These are phyloP conservation scores for Triadica sebifera DNA, from an alignment of 345 rosid genomes.

Conservation along the genomic window DNA sequence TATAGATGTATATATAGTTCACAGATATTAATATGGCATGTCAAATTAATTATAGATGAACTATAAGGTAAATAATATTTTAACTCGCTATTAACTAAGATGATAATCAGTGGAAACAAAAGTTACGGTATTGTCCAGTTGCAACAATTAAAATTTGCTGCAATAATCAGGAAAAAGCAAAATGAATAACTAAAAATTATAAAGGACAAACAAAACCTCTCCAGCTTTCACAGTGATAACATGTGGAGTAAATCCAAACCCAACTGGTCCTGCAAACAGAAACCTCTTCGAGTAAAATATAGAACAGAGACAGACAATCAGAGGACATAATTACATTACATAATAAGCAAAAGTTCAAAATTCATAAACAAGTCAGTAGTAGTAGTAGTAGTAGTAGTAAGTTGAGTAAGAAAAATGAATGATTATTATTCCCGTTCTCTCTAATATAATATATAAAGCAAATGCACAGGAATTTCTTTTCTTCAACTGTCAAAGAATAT, in stretches of 20 bases:
- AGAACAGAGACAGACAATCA: background rate
- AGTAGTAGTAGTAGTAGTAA: background rate
- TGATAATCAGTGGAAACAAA: background rate
- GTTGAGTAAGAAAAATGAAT: background rate
- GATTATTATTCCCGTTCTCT: background rate
- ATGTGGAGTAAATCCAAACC: constrained; percentile 58
- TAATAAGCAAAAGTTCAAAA: background rate
- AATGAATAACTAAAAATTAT: background rate
- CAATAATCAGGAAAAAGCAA: constrained; percentile 5
- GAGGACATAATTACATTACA: background rate
- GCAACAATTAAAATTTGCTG: background rate
- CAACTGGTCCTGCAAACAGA: constrained; percentile 46
- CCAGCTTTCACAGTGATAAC: constrained; percentile 64
- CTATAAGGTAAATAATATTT: no score
- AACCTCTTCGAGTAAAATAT: constrained; percentile 8
- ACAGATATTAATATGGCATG: no score
- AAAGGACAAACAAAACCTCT: constrained; percentile 49
- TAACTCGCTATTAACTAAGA: background rate
- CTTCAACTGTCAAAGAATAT: background rate
- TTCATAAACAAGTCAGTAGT: background rate
- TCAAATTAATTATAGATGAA: no score
- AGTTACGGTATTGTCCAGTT: background rate
- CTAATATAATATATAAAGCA: background rate
- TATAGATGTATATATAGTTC: no score
- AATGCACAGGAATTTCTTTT: background rate